Percentiles rank a stretch among this genome's conserved stretches.
These are phyloP conservation scores for Sechiopsis laciniata DNA, from an alignment of 306 rosid genomes.

Conservation along the genomic window DNA sequence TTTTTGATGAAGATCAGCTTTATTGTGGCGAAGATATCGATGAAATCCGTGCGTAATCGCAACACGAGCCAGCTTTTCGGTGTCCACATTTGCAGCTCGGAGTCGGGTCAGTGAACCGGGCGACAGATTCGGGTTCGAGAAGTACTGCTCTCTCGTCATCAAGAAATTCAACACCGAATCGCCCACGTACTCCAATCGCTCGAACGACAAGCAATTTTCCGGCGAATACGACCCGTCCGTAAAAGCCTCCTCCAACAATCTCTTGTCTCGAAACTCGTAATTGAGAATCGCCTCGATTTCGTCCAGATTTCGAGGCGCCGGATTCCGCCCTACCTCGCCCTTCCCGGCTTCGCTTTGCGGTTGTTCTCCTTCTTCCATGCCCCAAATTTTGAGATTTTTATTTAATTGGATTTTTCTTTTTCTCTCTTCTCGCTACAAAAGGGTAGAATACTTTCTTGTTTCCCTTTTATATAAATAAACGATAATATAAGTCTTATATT, in stretches of 20 bases:
- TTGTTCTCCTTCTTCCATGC: slow-evolving; percentile 4
- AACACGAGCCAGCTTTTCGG: slow-evolving; percentile 62
- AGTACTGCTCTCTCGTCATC: slow-evolving; percentile 39
- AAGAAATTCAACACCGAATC: slow-evolving; percentile 45
- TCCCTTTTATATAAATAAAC: too few relatives aligned
- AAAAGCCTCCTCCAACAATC: slow-evolving; percentile 46
- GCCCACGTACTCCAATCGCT: slow-evolving; percentile 46
- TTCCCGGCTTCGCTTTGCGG: neutral
- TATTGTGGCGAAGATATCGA: slow-evolving; percentile 45
- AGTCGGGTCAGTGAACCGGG: slow-evolving; percentile 48
- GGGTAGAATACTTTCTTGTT: too few relatives aligned
- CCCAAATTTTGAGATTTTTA: neutral
- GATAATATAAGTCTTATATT: too few relatives aligned
- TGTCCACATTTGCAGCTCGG: slow-evolving; percentile 52
- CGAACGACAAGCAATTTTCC: slow-evolving; percentile 21
- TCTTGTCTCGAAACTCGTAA: slow-evolving; percentile 36
- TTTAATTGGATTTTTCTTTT: too few relatives aligned
- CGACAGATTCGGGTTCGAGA: slow-evolving; percentile 27
- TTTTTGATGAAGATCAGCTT: slow-evolving; percentile 30
- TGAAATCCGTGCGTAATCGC: slow-evolving; percentile 45
- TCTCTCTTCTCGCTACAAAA: too few relatives aligned
- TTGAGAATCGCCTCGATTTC: slow-evolving; percentile 42
- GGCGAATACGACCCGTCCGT: slow-evolving; percentile 32
- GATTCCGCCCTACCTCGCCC: too few relatives aligned
- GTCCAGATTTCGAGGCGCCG: slow-evolving; percentile 17